These are phyloP conservation scores for Trapa bicornis DNA, from an alignment of 345 rosid species.

Conservation along the genomic window DNA sequence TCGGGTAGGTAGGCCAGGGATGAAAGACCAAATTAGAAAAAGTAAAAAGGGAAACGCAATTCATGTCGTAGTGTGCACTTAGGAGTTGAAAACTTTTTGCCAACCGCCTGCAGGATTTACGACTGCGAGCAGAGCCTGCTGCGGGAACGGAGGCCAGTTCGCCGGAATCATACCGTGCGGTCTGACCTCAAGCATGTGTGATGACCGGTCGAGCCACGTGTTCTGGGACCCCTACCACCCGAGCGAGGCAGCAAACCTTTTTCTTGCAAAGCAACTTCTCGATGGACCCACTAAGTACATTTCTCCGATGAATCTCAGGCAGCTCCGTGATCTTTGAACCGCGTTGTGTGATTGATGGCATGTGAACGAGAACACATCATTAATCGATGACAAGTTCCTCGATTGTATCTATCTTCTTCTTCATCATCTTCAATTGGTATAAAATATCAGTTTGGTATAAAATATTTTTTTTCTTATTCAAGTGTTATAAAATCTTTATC, in stretches of 20 bases:
- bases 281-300: slow-evolving; percentile 40
- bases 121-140: slow-evolving; percentile 71
- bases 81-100: too few species aligned
- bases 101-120: slow-evolving; percentile 35
- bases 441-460: too few species aligned
- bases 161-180: slow-evolving; percentile 94
- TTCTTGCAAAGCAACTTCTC: slow-evolving; percentile 55
- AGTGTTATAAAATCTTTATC: too few species aligned
- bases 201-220: slow-evolving; percentile 62
- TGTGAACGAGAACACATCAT: background rate
- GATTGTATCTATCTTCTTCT: too few species aligned
- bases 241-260: slow-evolving; percentile 66
- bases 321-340: slow-evolving; percentile 43
- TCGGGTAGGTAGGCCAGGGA: background rate
- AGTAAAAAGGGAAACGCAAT: too few species aligned
- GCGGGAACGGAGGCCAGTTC: slow-evolving; percentile 82
- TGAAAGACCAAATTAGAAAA: too few species aligned
- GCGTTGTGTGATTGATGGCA: background rate
- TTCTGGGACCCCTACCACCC: slow-evolving; percentile 96
- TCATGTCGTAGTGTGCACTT: too few species aligned
- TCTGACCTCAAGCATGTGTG: slow-evolving; percentile 61
- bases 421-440: too few species aligned
- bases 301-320: slow-evolving; percentile 58
- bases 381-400: background rate
- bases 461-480: too few species aligned